These are phyloP conservation scores for Russula abietina DNA, from an alignment of 768 basidiomycete genomes.

Conservation along the genomic window DNA sequence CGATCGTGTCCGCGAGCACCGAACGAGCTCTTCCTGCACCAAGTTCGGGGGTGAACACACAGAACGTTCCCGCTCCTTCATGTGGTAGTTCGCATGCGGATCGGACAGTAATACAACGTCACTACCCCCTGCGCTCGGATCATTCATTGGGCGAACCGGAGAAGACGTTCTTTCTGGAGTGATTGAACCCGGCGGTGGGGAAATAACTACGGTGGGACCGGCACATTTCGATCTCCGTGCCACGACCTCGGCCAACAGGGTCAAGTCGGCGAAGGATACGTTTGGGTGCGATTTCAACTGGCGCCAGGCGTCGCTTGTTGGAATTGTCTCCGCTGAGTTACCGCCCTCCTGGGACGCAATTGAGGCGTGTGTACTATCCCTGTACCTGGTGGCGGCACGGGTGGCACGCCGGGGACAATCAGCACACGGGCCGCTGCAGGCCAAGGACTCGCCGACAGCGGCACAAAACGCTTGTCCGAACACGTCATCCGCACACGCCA, in stretches of 20 bases:
- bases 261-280: constrained; percentile 75
- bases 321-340: constrained; percentile 47
- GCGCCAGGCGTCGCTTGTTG: constrained; percentile 79
- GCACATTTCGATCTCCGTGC: constrained; percentile 74
- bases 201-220: constrained; percentile 60
- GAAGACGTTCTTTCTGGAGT: constrained; percentile 44
- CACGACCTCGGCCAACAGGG: constrained; percentile 83
- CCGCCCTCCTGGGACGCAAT: constrained; percentile 26
- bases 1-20: constrained; percentile 51
- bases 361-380: constrained; percentile 16
- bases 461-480: constrained; percentile 87
- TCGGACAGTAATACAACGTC: constrained; percentile 46
- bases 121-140: constrained; percentile 24
- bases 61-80: constrained; percentile 36
- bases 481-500: constrained; percentile 77
- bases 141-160: constrained; percentile 26
- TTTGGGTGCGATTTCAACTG: constrained; percentile 86
- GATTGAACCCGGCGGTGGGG: constrained; percentile 44
- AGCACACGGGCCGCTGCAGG: constrained; percentile 45
- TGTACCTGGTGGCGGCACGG: constrained; percentile 29
- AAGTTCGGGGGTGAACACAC: constrained; percentile 44
- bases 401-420: constrained; percentile 49
- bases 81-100: constrained; percentile 48
- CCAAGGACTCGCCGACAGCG: constrained; percentile 59
- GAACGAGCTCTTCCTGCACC: constrained; percentile 54